These are phyloP conservation scores for Sesbania bispinosa DNA, from an alignment of 306 rosid species.

Conservation along the genomic window DNA sequence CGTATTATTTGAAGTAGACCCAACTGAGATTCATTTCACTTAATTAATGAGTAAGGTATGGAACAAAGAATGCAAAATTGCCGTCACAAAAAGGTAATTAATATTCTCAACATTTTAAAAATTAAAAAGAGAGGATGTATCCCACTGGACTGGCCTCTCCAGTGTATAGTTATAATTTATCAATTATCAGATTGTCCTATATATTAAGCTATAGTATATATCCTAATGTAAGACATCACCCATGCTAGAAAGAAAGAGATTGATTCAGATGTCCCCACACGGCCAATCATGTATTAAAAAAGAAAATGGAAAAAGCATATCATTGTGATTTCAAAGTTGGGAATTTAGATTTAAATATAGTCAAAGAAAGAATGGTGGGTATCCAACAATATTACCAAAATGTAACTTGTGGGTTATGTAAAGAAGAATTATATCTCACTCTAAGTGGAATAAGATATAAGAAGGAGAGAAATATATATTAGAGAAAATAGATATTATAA, in stretches of 20 bases:
- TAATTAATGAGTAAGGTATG: neutral
- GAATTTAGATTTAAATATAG: neutral
- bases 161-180: neutral
- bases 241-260: neutral
- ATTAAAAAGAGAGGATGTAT: neutral
- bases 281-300: neutral
- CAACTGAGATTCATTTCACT: no score
- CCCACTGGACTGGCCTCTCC: neutral
- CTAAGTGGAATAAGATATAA: no score
- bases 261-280: conserved; percentile 23
- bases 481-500: no score
- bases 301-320: neutral
- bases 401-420: neutral
- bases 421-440: no score
- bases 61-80: neutral
- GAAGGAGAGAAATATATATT: no score
- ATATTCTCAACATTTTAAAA: neutral
- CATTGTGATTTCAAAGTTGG: neutral
- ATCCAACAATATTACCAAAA: neutral
- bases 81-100: neutral
- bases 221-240: neutral
- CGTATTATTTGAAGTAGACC: neutral
- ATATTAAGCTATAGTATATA: neutral
- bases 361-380: conserved; percentile 12
- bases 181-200: conserved; percentile 1